These are phyloP conservation scores for Bullera alba DNA, from an alignment of 768 basidiomycete genomes.

Conservation along the genomic window DNA sequence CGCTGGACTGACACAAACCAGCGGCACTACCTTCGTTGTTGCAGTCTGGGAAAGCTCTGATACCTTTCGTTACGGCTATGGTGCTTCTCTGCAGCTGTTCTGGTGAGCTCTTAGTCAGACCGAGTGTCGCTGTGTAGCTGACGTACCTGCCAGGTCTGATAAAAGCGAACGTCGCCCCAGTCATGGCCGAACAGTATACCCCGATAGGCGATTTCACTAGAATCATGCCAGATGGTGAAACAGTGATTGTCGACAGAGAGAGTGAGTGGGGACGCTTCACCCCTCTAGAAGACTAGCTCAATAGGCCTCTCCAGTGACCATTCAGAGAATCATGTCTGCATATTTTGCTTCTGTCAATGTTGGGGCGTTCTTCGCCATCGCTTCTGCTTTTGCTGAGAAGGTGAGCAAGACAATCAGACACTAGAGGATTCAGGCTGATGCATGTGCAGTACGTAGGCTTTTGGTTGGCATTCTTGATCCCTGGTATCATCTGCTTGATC, in stretches of 20 bases:
- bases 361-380: slow-evolving; percentile 33
- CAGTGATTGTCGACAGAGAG: slow-evolving; percentile 33
- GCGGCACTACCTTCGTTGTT: slow-evolving; percentile 21
- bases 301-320: slow-evolving; percentile 11
- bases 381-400: slow-evolving; percentile 27
- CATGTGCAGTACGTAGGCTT: slow-evolving; percentile 17
- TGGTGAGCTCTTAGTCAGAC: slow-evolving; percentile 12
- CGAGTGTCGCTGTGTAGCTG: background rate
- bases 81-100: slow-evolving; percentile 38
- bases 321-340: slow-evolving; percentile 23
- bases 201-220: slow-evolving; percentile 15
- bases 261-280: slow-evolving; percentile 1
- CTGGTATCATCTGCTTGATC: slow-evolving; percentile 12
- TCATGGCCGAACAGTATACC: slow-evolving; percentile 40
- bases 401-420: slow-evolving; percentile 1
- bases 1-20: background rate
- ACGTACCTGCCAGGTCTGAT: slow-evolving; percentile 12
- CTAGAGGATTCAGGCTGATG: background rate
- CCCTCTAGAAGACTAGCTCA: background rate
- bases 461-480: slow-evolving; percentile 38
- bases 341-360: slow-evolving; percentile 42
- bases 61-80: slow-evolving; percentile 33
- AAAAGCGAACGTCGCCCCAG: slow-evolving; percentile 28
- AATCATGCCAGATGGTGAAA: slow-evolving; percentile 20
- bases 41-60: slow-evolving; percentile 35